Conservation (phyloP, 1,284 basidiomycete genomes). For the Tylopilus sp. region DNA sequence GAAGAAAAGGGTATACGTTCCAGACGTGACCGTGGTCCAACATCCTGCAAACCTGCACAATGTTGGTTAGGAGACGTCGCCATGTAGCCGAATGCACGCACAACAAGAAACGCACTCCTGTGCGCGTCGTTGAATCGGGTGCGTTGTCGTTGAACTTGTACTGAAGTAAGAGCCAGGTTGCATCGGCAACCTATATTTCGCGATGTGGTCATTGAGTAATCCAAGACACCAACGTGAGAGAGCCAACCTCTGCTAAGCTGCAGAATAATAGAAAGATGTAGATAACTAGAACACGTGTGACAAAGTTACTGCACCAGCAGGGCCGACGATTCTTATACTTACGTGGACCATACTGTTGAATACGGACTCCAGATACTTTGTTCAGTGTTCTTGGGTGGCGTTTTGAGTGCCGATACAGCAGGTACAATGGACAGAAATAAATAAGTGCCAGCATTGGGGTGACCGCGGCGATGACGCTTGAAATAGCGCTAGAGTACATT, state of each 20-base stretch:
- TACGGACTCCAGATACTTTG: slow-evolving; percentile 44
- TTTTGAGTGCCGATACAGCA: slow-evolving; percentile 45
- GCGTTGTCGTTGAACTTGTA: slow-evolving; percentile 50
- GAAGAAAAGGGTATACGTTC: slow-evolving; percentile 52
- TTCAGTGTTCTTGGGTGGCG: slow-evolving; percentile 48
- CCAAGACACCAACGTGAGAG: neutral
- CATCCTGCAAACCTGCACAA: slow-evolving; percentile 50
- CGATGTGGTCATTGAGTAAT: slow-evolving; percentile 5
- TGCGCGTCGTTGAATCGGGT: slow-evolving; percentile 43
- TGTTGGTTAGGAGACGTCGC: slow-evolving; percentile 8
- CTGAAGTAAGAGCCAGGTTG: slow-evolving; percentile 56
- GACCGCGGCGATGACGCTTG: slow-evolving; percentile 47
- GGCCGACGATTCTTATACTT: slow-evolving; percentile 20
- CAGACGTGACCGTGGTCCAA: slow-evolving; percentile 56
- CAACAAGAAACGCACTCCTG: slow-evolving; percentile 47
- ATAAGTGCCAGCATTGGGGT: slow-evolving; percentile 46
- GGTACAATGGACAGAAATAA: slow-evolving; percentile 49
- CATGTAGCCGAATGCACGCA: slow-evolving; percentile 29
- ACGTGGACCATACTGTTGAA: slow-evolving; percentile 53
- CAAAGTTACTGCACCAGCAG: slow-evolving; percentile 11
- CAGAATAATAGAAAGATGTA: slow-evolving; percentile 51
- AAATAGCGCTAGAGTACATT: slow-evolving; percentile 40
- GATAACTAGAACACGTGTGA: slow-evolving; percentile 37
- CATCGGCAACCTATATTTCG: slow-evolving; percentile 45
- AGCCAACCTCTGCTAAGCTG: slow-evolving; percentile 48